Evolutionary conservation across 169 alveolate species (phyloP), one percentile per base, ranked within the genome.

Genomic region (Plasmodium reichenowi): DNA sequence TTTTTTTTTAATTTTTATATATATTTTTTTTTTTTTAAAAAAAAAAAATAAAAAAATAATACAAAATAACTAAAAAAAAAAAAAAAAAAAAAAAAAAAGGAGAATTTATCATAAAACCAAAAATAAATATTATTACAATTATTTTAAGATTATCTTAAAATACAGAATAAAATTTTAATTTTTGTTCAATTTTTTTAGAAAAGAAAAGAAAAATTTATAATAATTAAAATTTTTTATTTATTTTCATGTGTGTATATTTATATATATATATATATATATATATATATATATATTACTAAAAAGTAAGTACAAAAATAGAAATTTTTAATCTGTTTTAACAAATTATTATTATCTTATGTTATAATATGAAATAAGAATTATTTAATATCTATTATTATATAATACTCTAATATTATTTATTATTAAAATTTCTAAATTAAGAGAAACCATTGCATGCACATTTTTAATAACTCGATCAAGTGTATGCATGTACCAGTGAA

Each of bases 401-500:
- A 32, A 32, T 32, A 32, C 43, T 32, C 43, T 32, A 32, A 32
- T 32, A 32, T 63, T 64, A 7, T 64, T 64, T 24, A 15, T 64
- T 64, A 29, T 32, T 64, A 29, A 2, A 64, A 7, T 64, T 64
- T 13, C 26, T 64, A 32, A 64, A 32, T 13, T 29, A 24, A 26
- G 43, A 32, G 73, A 64, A 64, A 64, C 54, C 73, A 22, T 32
- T 64, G 73, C 73, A 64, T 64, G 73, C 73, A 64, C 32, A 17
- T 64, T 26, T 64, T 64, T 32, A 32, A 64, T 29, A 64, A 64
- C 50, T 64, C 58, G 73, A 64, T 22, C 38, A 29, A 32, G n/a
- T 63, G 22, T 72, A 56, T 58, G 56, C 71, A 63, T 58, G 87
- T 24, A 38, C 87, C 32, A 58, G 22, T 73, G 50, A 63, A 73